Base-by-base conservation (phyloP, 1,284 basidiomycete genomes). In the Ceratobasidium theobromae region DNA sequence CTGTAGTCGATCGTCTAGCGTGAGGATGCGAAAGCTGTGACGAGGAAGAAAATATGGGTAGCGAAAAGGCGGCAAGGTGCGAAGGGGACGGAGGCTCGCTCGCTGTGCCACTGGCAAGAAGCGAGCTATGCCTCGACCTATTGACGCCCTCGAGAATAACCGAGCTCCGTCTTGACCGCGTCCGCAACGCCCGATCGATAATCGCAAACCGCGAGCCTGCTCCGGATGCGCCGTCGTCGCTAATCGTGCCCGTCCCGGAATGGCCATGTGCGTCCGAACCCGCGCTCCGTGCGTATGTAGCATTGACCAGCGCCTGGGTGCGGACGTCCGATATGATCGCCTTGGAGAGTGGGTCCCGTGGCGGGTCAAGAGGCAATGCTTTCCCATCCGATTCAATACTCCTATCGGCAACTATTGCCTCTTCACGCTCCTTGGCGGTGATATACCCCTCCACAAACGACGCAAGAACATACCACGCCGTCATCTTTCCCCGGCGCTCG, bases 361-460 rank as follows among this genome's bases (percentile, higher is more conserved):
- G n/a, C n/a, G n/a, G n/a, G n/a, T n/a, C n/a, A n/a, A n/a, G n/a
- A n/a, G n/a, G n/a, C n/a, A n/a, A n/a, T n/a, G n/a, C 16, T 8
- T 38, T 8, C 35, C 9, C 35, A 16, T 38, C 35, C 35, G 35
- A 38, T 8, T n/a, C 43, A 45, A 45, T 14, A 11, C 43, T 45
- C 6, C 43, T n/a, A 45, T 8, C 12, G 12, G 9, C 12, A 21
- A 5, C 18, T n/a, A n/a, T 38, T 16, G 35, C 41, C 28, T n/a
- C 27, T 21, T 40, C 30, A 23, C 30, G 53, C 9, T 21, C 41
- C 27, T 40, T 27, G 12, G 53, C 35, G 18, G 38, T 27, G 14
- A 64, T 23, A 18, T 64, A 64, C 23, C 38, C 60, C 48, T 64
- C 48, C n/a, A 53, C 49, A 53, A 64, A 64, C 38, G 60, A 64